phyloP scores from a whole-genome alignment of 108 stramenopile species.

The Cyclotella distinguenda region DNA sequence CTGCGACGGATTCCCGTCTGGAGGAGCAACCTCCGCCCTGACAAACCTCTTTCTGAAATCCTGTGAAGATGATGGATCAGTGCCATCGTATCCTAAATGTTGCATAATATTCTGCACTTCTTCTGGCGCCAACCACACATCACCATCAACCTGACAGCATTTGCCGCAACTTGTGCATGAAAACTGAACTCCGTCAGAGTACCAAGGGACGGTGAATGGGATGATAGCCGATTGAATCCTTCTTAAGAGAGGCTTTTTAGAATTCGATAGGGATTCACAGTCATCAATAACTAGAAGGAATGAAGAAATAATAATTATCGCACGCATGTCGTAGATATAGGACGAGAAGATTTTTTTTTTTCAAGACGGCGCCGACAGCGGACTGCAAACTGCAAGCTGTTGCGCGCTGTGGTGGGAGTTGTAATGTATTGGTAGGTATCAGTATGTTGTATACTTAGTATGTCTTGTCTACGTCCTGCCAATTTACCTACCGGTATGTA shows the following conservation, averaged over 20 bases:
- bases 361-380: too few relatives aligned
- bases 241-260: constrained; percentile 18
- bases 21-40: constrained; percentile 16
- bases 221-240: constrained; percentile 15
- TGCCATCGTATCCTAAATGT: constrained; percentile 22
- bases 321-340: too few relatives aligned
- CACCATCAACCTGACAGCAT: constrained; percentile 66
- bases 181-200: constrained; percentile 36
- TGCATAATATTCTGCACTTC: constrained; percentile 32
- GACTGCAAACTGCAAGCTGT: too few relatives aligned
- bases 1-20: constrained; percentile 4
- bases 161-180: constrained; percentile 63
- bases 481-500: too few relatives aligned
- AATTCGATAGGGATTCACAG: too few relatives aligned
- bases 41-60: constrained; percentile 22
- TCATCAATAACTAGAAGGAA: too few relatives aligned
- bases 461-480: too few relatives aligned
- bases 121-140: constrained; percentile 60
- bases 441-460: too few relatives aligned
- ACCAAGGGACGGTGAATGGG: constrained; percentile 36
- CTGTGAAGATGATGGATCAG: background rate
- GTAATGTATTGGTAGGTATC: too few relatives aligned
- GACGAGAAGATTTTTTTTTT: too few relatives aligned
- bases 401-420: too few relatives aligned
- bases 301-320: too few relatives aligned